Percentiles rank a stretch among this genome's conserved stretches.
Evolutionary conservation across 169 alveolate genomes (phyloP).

Genomic region (Sarcocystis neurona): DNA sequence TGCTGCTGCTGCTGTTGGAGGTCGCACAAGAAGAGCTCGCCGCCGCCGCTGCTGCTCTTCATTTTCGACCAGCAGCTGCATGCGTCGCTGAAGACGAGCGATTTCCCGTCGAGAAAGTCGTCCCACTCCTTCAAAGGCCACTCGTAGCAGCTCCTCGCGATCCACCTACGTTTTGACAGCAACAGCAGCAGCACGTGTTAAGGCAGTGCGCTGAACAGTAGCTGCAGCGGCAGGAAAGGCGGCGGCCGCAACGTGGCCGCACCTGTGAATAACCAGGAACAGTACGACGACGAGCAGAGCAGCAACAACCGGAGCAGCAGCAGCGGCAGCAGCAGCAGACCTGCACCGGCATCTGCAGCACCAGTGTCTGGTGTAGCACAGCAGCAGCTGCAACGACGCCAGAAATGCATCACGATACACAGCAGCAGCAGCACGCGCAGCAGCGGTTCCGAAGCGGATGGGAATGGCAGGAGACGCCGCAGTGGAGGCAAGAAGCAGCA

Average conservation of each 20-base stretch:
- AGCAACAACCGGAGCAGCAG: neutral
- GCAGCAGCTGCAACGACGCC: neutral
- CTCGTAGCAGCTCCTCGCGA: constrained; percentile 47
- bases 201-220: neutral
- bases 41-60: too few species aligned
- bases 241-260: neutral
- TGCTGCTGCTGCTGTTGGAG: too few species aligned
- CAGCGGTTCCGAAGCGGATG: neutral
- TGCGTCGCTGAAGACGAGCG: constrained; percentile 14
- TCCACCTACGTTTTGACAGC: constrained; percentile 5
- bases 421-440: neutral
- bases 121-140: constrained; percentile 36
- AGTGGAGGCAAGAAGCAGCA: neutral
- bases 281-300: neutral
- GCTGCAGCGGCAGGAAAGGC: neutral
- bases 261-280: neutral
- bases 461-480: neutral
- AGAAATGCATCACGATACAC: neutral
- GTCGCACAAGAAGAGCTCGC: too few species aligned
- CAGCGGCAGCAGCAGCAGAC: neutral
- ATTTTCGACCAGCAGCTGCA: neutral
- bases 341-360: neutral
- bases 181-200: neutral
- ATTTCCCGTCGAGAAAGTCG: constrained; percentile 45
- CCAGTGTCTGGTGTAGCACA: neutral